Evolutionary conservation across 1,284 basidiomycete species (phyloP).

Genomic region (Naganishia albida): DNA sequence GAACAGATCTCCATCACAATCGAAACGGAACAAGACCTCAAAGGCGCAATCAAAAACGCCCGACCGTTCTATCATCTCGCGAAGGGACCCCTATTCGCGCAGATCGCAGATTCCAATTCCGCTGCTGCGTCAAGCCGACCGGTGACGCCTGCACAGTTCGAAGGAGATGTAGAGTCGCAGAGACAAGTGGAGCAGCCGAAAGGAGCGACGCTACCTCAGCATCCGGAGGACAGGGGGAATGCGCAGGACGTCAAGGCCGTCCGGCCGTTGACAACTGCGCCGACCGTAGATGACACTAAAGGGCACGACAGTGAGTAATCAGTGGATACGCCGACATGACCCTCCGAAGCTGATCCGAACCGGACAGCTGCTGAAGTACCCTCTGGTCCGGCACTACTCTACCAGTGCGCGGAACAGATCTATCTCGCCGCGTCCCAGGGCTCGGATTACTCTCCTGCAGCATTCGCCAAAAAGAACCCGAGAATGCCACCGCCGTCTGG

Average conservation of each 20-base stretch:
- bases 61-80: background rate
- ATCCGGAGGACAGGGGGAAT: too few relatives aligned
- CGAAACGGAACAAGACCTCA: conserved; percentile 1
- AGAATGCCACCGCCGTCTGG: conserved; percentile 34
- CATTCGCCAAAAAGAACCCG: conserved; percentile 1
- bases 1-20: background rate
- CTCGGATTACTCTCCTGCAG: conserved; percentile 33
- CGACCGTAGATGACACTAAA: too few relatives aligned
- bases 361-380: background rate
- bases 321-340: background rate
- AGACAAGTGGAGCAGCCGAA: background rate
- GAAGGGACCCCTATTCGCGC: background rate
- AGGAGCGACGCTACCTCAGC: background rate
- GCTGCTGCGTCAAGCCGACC: background rate
- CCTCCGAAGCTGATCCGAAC: background rate
- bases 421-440: conserved; percentile 42
- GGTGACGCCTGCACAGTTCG: background rate
- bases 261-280: too few relatives aligned
- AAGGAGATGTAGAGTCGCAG: background rate
- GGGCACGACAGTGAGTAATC: background rate
- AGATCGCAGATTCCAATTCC: background rate
- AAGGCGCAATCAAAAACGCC: conserved; percentile 18
- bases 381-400: conserved; percentile 20
- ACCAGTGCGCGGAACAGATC: conserved; percentile 44
- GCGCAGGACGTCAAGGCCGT: too few relatives aligned